phyloP scores from a whole-genome alignment of 345 rosid genomes.

The Carallia pectinifolia region DNA sequence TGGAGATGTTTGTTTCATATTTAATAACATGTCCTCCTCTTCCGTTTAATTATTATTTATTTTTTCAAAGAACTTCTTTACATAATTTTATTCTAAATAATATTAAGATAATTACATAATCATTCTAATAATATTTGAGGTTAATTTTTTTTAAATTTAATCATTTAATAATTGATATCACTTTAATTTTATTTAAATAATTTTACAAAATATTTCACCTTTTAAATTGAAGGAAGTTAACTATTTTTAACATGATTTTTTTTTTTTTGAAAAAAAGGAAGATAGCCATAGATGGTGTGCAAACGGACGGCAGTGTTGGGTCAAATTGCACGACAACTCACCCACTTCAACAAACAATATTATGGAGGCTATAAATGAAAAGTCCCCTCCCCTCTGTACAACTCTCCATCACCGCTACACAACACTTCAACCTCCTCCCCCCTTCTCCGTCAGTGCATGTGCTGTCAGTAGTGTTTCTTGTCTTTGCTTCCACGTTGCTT shows the following conservation, averaged over 20 bases:
- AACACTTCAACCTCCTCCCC: neutral
- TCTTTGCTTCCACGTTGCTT: constrained; percentile 39
- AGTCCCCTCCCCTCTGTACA: constrained; percentile 1
- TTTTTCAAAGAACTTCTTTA: too few relatives aligned
- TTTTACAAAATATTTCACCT: too few relatives aligned
- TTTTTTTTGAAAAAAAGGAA: too few relatives aligned
- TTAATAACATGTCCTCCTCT: neutral
- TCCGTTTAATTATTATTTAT: neutral
- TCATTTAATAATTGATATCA: too few relatives aligned
- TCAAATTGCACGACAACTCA: constrained; percentile 23
- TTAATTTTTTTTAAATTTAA: too few relatives aligned
- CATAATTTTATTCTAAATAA: too few relatives aligned
- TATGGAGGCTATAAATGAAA: constrained; percentile 6
- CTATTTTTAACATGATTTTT: neutral
- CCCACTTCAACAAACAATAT: constrained; percentile 27
- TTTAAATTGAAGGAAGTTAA: too few relatives aligned
- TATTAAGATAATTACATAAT: too few relatives aligned
- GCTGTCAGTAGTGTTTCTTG: constrained; percentile 34
- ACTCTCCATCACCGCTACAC: neutral
- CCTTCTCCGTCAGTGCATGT: neutral
- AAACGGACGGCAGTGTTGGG: constrained; percentile 27
- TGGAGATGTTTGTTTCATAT: constrained; percentile 17
- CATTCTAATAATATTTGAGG: too few relatives aligned
- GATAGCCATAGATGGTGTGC: constrained; percentile 5
- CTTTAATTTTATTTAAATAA: too few relatives aligned